Conservation (phyloP, 257 asterid genomes). For the Paulownia fortunei region DNA sequence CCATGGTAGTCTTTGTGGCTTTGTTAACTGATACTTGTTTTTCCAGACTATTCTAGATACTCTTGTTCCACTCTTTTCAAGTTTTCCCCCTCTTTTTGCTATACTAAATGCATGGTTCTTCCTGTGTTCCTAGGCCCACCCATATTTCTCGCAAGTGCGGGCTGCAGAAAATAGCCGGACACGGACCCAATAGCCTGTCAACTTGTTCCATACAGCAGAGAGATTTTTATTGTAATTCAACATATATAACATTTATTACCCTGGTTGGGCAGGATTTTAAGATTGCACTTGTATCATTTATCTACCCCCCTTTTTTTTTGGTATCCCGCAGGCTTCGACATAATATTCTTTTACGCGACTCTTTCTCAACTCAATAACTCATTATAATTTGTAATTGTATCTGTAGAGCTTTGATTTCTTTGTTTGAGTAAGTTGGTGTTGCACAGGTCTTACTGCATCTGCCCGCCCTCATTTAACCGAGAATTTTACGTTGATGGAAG, state of each 20-base stretch:
- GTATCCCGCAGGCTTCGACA: background rate
- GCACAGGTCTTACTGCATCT: background rate
- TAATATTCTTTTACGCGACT: background rate
- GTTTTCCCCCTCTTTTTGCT: background rate
- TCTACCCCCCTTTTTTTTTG: conserved; percentile 21
- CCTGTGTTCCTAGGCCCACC: conserved; percentile 41
- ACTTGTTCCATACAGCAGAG: background rate
- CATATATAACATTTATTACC: background rate
- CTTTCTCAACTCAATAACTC: background rate
- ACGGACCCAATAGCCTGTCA: conserved; percentile 38
- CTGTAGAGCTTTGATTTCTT: background rate
- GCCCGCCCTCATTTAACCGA: background rate
- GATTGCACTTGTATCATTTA: conserved; percentile 22
- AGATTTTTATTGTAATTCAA: conserved; percentile 30
- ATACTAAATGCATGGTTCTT: background rate
- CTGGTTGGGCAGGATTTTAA: conserved; percentile 8
- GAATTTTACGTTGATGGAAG: background rate
- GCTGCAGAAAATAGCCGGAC: conserved; percentile 59
- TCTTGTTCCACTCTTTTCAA: background rate
- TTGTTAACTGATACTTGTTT: conserved; percentile 1
- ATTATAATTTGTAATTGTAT: background rate
- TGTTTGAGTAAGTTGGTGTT: conserved; percentile 9
- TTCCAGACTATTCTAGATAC: background rate
- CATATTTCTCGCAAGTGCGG: conserved; percentile 56
- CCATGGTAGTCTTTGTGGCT: conserved; percentile 52